Conservation (phyloP, 228 moss, liverwort and hornwort genomes). For the Sphagnum fallax region DNA sequence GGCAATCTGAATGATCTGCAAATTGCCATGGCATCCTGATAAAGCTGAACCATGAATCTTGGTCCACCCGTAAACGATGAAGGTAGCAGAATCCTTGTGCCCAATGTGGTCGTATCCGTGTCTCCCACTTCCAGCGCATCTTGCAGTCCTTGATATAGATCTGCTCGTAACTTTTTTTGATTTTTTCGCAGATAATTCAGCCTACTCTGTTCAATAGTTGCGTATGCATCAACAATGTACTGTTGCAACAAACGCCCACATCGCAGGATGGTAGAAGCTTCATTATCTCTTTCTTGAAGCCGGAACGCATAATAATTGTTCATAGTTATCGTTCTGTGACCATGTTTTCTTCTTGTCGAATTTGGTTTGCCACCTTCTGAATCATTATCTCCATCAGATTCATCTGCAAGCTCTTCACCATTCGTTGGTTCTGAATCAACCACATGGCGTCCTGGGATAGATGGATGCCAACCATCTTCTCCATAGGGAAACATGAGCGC, state of each 20-base stretch:
- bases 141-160: neutral
- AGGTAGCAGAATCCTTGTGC: neutral
- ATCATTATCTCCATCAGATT: too few species aligned
- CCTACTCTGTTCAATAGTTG: neutral
- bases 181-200: neutral
- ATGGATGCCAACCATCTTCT: neutral
- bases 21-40: slow-evolving; percentile 3
- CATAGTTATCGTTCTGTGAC: too few species aligned
- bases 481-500: neutral
- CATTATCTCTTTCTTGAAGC: too few species aligned
- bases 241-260: neutral
- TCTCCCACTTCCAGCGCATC: neutral
- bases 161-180: neutral
- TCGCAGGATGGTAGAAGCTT: too few species aligned
- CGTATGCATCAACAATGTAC: neutral
- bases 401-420: too few species aligned
- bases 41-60: neutral
- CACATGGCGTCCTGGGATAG: too few species aligned
- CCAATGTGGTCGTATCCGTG: neutral
- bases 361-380: too few species aligned
- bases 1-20: neutral
- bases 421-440: too few species aligned
- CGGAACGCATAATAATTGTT: too few species aligned
- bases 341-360: too few species aligned
- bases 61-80: slow-evolving; percentile 3